phyloP scores from a whole-genome alignment of 768 basidiomycete species.

The Dictyophora rubrovolvata region DNA sequence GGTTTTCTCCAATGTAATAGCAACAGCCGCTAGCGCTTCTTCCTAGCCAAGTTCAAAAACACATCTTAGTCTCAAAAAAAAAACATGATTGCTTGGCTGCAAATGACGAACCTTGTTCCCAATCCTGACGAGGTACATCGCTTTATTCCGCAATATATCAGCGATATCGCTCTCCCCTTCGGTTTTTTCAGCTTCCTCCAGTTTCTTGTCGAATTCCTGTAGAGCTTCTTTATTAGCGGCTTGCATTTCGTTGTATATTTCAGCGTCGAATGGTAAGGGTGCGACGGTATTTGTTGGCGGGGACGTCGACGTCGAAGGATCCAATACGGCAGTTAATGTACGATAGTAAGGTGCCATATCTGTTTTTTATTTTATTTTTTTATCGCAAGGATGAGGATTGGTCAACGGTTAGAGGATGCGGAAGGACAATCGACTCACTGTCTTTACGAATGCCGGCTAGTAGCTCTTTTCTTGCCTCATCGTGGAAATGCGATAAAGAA shows the following conservation, averaged over 20 bases:
- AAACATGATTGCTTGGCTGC: background rate
- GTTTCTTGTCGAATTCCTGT: conserved; percentile 59
- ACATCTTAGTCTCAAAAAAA: background rate
- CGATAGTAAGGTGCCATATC: conserved; percentile 87
- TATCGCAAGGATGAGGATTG: background rate
- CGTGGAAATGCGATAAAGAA: conserved; percentile 51
- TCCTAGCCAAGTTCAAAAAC: conserved; percentile 38
- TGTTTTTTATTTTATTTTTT: conserved; percentile 18
- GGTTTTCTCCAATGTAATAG: conserved; percentile 80
- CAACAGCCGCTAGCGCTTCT: conserved; percentile 68
- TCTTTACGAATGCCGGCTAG: conserved; percentile 71
- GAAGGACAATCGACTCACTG: conserved; percentile 30
- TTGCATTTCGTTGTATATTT: conserved; percentile 49
- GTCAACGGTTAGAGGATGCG: background rate
- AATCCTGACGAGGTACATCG: conserved; percentile 78
- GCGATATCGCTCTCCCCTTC: conserved; percentile 91
- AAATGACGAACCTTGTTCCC: conserved; percentile 57
- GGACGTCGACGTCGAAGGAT: conserved; percentile 7
- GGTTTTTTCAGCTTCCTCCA: conserved; percentile 80
- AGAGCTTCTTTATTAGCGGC: conserved; percentile 65
- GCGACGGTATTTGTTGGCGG: conserved; percentile 32
- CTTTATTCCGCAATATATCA: conserved; percentile 75
- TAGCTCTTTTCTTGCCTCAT: conserved; percentile 51
- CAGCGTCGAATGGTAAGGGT: conserved; percentile 37
- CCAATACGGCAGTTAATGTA: conserved; percentile 24